phyloP scores from a whole-genome alignment of 345 rosid species.

The Camelina hispida region DNA sequence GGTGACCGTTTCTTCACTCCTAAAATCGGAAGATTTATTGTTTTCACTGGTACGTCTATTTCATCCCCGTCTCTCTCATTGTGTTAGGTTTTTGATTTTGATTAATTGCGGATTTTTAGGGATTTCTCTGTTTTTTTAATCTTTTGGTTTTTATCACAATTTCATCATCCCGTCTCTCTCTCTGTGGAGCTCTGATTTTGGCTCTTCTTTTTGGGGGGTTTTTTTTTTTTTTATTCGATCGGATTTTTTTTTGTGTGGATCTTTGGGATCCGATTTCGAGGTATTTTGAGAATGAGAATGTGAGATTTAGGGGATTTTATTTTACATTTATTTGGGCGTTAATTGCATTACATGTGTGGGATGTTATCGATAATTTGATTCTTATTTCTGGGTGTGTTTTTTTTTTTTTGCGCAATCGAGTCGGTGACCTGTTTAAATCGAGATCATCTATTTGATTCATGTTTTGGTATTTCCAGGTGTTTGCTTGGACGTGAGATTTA shows the following conservation, averaged over 20 bases:
- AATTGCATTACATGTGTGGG: background rate
- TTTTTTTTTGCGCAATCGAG: slow-evolving; percentile 28
- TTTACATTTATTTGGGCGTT: slow-evolving; percentile 17
- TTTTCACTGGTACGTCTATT: slow-evolving; percentile 43
- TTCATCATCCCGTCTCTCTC: too few species aligned
- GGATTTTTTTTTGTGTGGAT: slow-evolving; percentile 28
- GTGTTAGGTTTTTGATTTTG: background rate
- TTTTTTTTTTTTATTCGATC: slow-evolving; percentile 28
- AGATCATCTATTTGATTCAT: background rate
- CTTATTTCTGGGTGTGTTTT: too few species aligned
- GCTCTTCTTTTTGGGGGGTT: background rate
- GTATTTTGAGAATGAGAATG: slow-evolving; percentile 21
- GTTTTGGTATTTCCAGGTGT: slow-evolving; percentile 37
- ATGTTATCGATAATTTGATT: slow-evolving; percentile 26
- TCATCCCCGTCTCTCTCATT: slow-evolving; percentile 15
- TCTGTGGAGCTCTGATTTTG: background rate
- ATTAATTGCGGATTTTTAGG: slow-evolving; percentile 21
- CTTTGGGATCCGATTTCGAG: slow-evolving; percentile 27
- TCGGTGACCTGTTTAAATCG: slow-evolving; percentile 12
- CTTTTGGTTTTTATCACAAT: background rate
- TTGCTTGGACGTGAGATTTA: background rate
- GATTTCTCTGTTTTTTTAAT: background rate
- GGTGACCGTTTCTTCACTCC: slow-evolving; percentile 59
- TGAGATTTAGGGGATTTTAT: slow-evolving; percentile 35
- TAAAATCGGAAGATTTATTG: slow-evolving; percentile 47